phyloP scores from a whole-genome alignment of 495 filamentous ascomycete species.

The Neurospora terricola region DNA sequence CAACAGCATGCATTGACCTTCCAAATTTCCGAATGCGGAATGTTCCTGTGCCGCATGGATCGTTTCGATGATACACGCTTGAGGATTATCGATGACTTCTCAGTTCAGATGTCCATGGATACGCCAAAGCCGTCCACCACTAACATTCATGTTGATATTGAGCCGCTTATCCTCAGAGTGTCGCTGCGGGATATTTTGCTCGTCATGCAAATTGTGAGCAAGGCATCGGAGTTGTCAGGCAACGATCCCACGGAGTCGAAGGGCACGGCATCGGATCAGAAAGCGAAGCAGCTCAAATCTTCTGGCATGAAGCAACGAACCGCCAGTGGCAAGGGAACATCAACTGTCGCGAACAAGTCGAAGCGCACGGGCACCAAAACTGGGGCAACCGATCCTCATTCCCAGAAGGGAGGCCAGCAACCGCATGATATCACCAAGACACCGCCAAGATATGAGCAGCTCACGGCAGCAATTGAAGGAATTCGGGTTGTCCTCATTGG shows the following conservation, averaged over 20 bases:
- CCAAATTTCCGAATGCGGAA: slow-evolving; percentile 85
- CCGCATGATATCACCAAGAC: slow-evolving; percentile 27
- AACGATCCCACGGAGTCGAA: slow-evolving; percentile 36
- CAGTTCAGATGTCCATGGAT: slow-evolving; percentile 80
- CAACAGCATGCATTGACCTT: slow-evolving; percentile 90
- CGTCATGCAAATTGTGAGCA: slow-evolving; percentile 84
- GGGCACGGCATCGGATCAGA: slow-evolving; percentile 34
- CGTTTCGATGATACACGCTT: slow-evolving; percentile 78
- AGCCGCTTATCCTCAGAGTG: slow-evolving; percentile 85
- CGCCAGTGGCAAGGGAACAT: slow-evolving; percentile 52
- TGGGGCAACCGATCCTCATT: background rate
- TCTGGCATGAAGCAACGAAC: slow-evolving; percentile 49
- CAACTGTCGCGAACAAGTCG: slow-evolving; percentile 42
- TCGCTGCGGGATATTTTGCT: slow-evolving; percentile 91
- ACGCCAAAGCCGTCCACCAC: slow-evolving; percentile 60
- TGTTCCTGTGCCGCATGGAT: slow-evolving; percentile 99
- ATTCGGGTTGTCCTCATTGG: slow-evolving; percentile 89
- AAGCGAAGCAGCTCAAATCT: slow-evolving; percentile 56
- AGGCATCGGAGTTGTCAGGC: slow-evolving; percentile 78
- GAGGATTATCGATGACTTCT: slow-evolving; percentile 92
- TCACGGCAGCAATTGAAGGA: slow-evolving; percentile 77
- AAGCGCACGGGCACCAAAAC: slow-evolving; percentile 8
- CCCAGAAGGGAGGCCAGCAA: slow-evolving; percentile 9
- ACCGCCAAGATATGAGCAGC: slow-evolving; percentile 55
- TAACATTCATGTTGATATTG: slow-evolving; percentile 75